Conservation (phyloP, 2,329 filamentous ascomycete species). For the Gyromitra esculenta region DNA sequence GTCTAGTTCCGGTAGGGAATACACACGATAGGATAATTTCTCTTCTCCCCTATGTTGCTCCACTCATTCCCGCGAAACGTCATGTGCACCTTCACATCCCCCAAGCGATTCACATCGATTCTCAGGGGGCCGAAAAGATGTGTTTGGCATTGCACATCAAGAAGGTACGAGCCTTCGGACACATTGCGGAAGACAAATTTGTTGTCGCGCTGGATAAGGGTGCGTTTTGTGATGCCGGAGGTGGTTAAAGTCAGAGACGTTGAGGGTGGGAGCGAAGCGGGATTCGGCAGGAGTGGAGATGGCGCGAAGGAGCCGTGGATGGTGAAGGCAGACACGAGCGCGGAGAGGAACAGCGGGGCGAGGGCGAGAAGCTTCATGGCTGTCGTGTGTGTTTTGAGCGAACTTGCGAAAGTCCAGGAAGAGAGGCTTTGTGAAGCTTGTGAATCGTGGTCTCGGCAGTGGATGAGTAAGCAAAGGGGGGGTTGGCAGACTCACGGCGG, state of each 20-base stretch:
- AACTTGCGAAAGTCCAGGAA: neutral
- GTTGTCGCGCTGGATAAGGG: slow-evolving; percentile 47
- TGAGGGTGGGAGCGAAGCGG: slow-evolving; percentile 49
- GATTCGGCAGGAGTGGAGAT: slow-evolving; percentile 52
- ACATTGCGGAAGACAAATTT: slow-evolving; percentile 53
- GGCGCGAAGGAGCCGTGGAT: slow-evolving; percentile 48
- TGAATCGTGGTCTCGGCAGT: slow-evolving; percentile 27
- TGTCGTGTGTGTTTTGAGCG: neutral
- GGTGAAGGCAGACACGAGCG: slow-evolving; percentile 40
- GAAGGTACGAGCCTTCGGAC: slow-evolving; percentile 75
- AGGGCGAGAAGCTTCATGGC: slow-evolving; percentile 45
- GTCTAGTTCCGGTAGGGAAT: neutral
- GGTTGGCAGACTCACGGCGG: neutral
- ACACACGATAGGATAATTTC: slow-evolving; percentile 73
- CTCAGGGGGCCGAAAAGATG: slow-evolving; percentile 81
- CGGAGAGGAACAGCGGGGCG: slow-evolving; percentile 31
- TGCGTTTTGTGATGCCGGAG: slow-evolving; percentile 40
- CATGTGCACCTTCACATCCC: slow-evolving; percentile 74
- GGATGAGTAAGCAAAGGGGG: slow-evolving; percentile 24
- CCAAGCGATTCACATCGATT: slow-evolving; percentile 72
- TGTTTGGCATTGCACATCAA: slow-evolving; percentile 79
- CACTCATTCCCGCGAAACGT: slow-evolving; percentile 90
- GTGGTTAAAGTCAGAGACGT: slow-evolving; percentile 54
- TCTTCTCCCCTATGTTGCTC: slow-evolving; percentile 79
- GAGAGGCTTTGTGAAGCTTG: neutral